A percentile compares a stretch with the other conserved stretches of the same genome.
These are phyloP conservation scores for Ascocoryne sarcoides DNA, from an alignment of 2,329 filamentous ascomycete species.

Conservation along the genomic window DNA sequence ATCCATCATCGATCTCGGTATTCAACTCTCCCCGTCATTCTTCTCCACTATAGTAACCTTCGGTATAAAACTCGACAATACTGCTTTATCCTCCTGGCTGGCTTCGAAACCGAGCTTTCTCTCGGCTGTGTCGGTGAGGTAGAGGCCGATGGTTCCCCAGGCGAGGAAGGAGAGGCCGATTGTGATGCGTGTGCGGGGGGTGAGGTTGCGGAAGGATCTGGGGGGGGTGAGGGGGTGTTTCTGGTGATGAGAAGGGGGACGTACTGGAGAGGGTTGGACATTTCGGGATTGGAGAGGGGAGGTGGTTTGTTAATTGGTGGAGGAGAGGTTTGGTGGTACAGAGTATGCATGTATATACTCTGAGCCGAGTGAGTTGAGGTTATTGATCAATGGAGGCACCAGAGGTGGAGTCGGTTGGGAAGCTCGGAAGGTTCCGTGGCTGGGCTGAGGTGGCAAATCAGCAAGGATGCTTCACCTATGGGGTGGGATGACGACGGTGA, in stretches of 20 bases:
- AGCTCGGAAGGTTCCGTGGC: too few relatives aligned
- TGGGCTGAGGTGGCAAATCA: too few relatives aligned
- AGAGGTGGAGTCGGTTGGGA: too few relatives aligned
- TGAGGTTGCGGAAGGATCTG: slow-evolving; percentile 55
- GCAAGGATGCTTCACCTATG: too few relatives aligned
- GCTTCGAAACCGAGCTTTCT: slow-evolving; percentile 64
- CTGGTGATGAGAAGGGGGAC: not conserved
- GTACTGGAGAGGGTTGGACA: not conserved
- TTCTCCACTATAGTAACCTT: slow-evolving; percentile 53
- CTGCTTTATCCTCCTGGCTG: slow-evolving; percentile 63
- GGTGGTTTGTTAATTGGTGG: too few relatives aligned
- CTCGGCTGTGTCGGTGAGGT: slow-evolving; percentile 64
- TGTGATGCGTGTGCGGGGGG: slow-evolving; percentile 59
- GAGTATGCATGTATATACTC: too few relatives aligned
- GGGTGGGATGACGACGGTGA: too few relatives aligned
- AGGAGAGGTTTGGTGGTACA: too few relatives aligned
- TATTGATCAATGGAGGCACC: too few relatives aligned
- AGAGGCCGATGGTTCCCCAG: slow-evolving; percentile 69
- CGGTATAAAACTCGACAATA: slow-evolving; percentile 52
- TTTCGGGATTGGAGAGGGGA: not conserved
- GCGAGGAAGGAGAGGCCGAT: slow-evolving; percentile 68
- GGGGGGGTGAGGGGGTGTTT: slow-evolving; percentile 1
- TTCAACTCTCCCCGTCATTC: slow-evolving; percentile 16
- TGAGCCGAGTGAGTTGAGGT: too few relatives aligned
- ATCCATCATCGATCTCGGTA: too few relatives aligned